A percentile compares a stretch with the other conserved stretches of the same genome.
Evolutionary conservation across 2,329 filamentous ascomycete species (phyloP).

Genomic region (Hypoxylon sp.): DNA sequence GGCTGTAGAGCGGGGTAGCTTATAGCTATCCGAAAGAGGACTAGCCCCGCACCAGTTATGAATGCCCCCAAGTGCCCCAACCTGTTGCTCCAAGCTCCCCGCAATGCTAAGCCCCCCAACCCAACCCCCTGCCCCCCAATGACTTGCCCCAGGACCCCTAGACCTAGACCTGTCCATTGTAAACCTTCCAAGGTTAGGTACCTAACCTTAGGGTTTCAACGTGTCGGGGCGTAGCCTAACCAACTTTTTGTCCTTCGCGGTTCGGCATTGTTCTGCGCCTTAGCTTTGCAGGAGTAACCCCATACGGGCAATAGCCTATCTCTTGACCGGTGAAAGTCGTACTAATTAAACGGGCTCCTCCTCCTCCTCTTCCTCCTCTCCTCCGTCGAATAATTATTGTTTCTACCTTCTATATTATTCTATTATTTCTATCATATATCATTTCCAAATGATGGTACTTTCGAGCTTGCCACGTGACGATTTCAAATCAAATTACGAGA

Average conservation of each 20-base stretch:
- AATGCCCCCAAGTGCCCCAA: not conserved
- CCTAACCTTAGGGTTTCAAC: not conserved
- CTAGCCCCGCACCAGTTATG: slow-evolving; percentile 22
- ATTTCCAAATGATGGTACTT: slow-evolving; percentile 1
- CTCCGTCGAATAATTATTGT: not conserved
- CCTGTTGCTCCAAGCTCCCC: slow-evolving; percentile 12
- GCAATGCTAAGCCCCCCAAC: slow-evolving; percentile 7
- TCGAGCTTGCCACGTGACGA: slow-evolving; percentile 7
- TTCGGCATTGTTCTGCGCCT: slow-evolving; percentile 10
- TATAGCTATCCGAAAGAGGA: slow-evolving; percentile 28
- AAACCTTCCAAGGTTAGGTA: not conserved
- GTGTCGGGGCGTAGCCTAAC: not conserved
- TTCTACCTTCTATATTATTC: not conserved
- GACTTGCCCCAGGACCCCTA: not conserved
- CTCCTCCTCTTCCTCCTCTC: too few relatives aligned
- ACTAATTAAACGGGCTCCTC: too few relatives aligned
- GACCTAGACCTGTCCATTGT: not conserved
- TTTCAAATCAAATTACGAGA: not conserved
- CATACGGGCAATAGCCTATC: not conserved
- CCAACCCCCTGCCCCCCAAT: not conserved
- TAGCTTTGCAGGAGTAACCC: not conserved
- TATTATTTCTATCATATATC: slow-evolving; percentile 12
- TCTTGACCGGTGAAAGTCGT: not conserved
- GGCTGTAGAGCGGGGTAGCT: slow-evolving; percentile 44
- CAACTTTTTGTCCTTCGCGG: slow-evolving; percentile 1